Percentiles rank a stretch among this genome's conserved stretches.
Evolutionary conservation across 2,329 filamentous ascomycete species (phyloP).

Genomic region (Aspergillus brunneoviolaceus): DNA sequence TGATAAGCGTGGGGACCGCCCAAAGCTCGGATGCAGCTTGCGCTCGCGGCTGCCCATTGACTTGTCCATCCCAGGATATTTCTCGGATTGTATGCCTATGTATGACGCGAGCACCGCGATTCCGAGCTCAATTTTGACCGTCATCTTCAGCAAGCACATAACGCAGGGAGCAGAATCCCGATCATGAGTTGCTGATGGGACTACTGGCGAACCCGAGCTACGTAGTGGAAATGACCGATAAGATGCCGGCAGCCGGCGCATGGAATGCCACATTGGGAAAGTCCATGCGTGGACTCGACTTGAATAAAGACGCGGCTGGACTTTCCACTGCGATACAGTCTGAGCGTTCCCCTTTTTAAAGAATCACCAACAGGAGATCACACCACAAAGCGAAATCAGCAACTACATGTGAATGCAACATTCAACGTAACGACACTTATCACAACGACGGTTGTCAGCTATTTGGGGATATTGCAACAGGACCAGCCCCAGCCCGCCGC

Average conservation of each 20-base stretch:
- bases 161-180: neutral
- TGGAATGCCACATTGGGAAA: conserved; percentile 16
- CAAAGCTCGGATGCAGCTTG: neutral
- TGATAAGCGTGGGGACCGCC: conserved; percentile 21
- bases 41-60: too few relatives aligned
- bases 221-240: conserved; percentile 7
- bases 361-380: too few relatives aligned
- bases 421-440: too few relatives aligned
- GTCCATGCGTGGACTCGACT: conserved; percentile 18
- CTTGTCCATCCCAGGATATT: neutral
- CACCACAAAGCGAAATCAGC: too few relatives aligned
- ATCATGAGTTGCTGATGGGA: neutral
- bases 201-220: neutral
- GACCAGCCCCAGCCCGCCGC: conserved; percentile 5
- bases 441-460: too few relatives aligned
- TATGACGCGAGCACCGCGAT: too few relatives aligned
- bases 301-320: conserved; percentile 6
- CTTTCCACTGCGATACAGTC: neutral
- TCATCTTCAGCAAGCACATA: too few relatives aligned
- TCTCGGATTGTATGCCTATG: too few relatives aligned
- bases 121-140: too few relatives aligned
- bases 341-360: too few relatives aligned
- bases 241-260: conserved; percentile 8
- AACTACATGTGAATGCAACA: too few relatives aligned
- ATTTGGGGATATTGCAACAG: neutral